Base-by-base conservation (phyloP, 176 grass and related monocot species). In the Avena insularis region DNA sequence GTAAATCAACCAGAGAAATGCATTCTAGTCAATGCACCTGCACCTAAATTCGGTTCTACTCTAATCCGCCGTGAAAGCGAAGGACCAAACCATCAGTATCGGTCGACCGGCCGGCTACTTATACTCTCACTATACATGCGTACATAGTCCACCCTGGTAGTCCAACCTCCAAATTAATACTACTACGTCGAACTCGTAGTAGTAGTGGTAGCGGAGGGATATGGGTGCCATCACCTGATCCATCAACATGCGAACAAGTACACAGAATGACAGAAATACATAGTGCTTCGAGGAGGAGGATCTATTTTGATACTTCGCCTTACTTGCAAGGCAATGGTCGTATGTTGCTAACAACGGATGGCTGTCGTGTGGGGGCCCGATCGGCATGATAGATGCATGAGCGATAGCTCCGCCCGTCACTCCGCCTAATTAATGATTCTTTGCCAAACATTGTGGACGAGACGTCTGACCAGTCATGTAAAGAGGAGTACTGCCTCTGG, bases 311-410 rank as follows among this genome's bases (percentile, higher is more conserved):
- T 43, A 43, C 40, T 43, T 43, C 6, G 40, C 40, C 68, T 87
- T 17, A 4, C 85, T 81, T 82, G 2, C 1, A 87, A 87, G 79
- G n/a, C 70, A 87, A 77, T 82, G 79, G 48, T 82, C 19, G 58
- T 61, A 20, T 60, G 57, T 4, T 63, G 57, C 21, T 54, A 40
- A 21, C 43, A 13, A 20, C 8, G 38, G 72, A 62, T 61, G 59
- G n/a, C 77, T 73, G 84, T 38, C 43, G 40, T 5, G 60, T 57
- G 79, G 79, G 79, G 21, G 6, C 47, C 79, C 6, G 38, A 40
- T 9, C 0, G 17, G 9, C 17, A 12, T 12, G 40, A 12, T 25
- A 2, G 71, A 29, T 31, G 48, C 62, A 46, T 57, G 74, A 12
- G 46, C 27, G 79, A 77, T 47, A 68, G 79, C 21, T 40, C 35